phyloP scores from a whole-genome alignment of 2,329 filamentous ascomycete genomes.

The Leptoxyphium fumago region DNA sequence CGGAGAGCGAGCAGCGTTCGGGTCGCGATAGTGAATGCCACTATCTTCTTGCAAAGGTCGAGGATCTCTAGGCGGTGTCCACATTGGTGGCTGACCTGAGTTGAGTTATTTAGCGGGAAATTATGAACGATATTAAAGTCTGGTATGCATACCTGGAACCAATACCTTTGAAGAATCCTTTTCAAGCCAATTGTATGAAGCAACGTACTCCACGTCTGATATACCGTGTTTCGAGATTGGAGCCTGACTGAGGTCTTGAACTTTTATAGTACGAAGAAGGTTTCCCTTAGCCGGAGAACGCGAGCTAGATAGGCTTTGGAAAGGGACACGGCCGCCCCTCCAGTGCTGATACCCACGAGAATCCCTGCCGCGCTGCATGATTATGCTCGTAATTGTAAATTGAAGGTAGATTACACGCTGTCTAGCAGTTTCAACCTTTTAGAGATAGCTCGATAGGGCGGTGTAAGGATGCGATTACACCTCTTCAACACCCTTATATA shows the following conservation, averaged over 20 bases:
- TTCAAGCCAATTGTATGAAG: slow-evolving; percentile 40
- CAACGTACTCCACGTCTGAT: slow-evolving; percentile 24
- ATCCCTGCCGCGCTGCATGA: too few relatives aligned
- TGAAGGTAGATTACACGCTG: too few relatives aligned
- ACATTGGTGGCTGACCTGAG: slow-evolving; percentile 35
- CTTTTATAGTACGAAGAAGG: neutral
- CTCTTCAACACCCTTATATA: too few relatives aligned
- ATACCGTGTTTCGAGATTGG: slow-evolving; percentile 19
- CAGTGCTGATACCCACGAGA: too few relatives aligned
- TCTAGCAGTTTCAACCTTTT: too few relatives aligned
- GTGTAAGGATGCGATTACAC: too few relatives aligned
- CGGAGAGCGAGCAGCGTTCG: slow-evolving; percentile 38
- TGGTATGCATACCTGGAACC: slow-evolving; percentile 27
- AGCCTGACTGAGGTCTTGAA: neutral
- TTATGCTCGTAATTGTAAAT: too few relatives aligned
- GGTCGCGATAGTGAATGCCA: slow-evolving; percentile 39
- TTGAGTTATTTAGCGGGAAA: too few relatives aligned
- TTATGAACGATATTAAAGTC: too few relatives aligned
- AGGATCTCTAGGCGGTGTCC: slow-evolving; percentile 29
- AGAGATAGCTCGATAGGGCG: too few relatives aligned
- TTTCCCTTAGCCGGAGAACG: neutral
- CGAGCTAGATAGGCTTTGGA: too few relatives aligned
- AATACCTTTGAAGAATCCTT: slow-evolving; percentile 25
- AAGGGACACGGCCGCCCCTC: too few relatives aligned
- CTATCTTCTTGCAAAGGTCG: slow-evolving; percentile 28